These are phyloP conservation scores for Earliella scabrosa DNA, from an alignment of 1,284 basidiomycete species.

Conservation along the genomic window DNA sequence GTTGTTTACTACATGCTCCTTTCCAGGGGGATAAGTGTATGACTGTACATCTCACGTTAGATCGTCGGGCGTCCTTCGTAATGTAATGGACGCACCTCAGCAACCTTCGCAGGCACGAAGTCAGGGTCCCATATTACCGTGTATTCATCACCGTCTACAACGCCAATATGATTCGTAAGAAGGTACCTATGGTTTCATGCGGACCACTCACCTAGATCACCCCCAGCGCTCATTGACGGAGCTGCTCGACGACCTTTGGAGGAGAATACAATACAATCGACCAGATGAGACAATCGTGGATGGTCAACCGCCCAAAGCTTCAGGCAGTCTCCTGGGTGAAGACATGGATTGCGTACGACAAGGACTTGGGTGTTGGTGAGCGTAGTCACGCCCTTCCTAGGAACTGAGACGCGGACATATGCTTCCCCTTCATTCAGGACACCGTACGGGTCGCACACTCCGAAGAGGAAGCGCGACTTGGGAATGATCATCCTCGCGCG, in stretches of 20 bases:
- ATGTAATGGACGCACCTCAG: conserved; percentile 45
- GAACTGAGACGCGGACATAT: conserved; percentile 58
- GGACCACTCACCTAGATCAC: conserved; percentile 53
- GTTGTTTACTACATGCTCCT: conserved; percentile 47
- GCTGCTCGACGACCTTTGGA: conserved; percentile 62
- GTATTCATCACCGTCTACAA: conserved; percentile 58
- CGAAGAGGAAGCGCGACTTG: conserved; percentile 63
- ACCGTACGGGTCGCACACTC: conserved; percentile 67
- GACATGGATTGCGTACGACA: conserved; percentile 67
- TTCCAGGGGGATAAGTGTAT: conserved; percentile 67
- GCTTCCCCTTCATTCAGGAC: conserved; percentile 66
- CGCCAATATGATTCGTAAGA: neutral
- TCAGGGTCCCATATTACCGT: conserved; percentile 72
- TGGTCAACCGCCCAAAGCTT: conserved; percentile 62
- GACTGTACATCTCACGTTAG: conserved; percentile 42
- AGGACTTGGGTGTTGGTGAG: conserved; percentile 62
- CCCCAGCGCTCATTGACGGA: conserved; percentile 71
- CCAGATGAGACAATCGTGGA: conserved; percentile 53
- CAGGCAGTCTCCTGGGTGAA: conserved; percentile 69
- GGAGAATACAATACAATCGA: conserved; percentile 70
- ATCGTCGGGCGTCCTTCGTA: neutral
- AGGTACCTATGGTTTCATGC: neutral
- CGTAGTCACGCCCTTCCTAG: conserved; percentile 54
- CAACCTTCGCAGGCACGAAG: conserved; percentile 55
- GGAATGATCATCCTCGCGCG: conserved; percentile 62